Base-by-base conservation (phyloP, 352 stramenopile genomes). In the Phytopythium helicoides region DNA sequence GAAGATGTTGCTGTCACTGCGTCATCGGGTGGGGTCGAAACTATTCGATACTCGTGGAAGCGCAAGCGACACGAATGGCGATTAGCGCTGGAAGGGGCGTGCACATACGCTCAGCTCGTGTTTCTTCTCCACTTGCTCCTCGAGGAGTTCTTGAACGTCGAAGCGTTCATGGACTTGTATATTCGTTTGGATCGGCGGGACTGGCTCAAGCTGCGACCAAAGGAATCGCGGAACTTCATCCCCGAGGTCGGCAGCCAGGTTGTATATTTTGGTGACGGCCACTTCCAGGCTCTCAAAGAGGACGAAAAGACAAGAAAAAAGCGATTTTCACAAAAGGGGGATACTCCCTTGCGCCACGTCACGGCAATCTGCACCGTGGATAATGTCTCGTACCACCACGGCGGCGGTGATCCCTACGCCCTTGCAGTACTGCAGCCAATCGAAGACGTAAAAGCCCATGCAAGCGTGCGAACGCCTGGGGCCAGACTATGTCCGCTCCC, bases 221-320 rank as follows among this genome's bases (percentile, higher is more conserved):
- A 94, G 40, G 79, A 91, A 33, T 68, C 57, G 3, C 64, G 76
- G 26, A 92, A 92, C 46, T 94, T 91, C 51, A 78, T 91, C 52
- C 84, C 84, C 11, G 84, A 94, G 22, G 54, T 76, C 15, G 80
- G 71, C 47, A 74, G 76, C 16, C 51, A 71, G 9, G 71, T 92
- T 26, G 58, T 92, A 8, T 94, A 94, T 47, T 94, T 94, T 35
- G 84, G 84, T 25, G 76, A 92, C 57, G 84, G 84, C 1, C 84
- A 94, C 58, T 66, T 60, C 2, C 54, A 87, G 49, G 84, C 84
- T n/a, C 39, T 94, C 28, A 88, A 89, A 65, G 79, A 89, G 65
- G 84, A 94, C 44, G 66, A 67, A 2, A 91, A 91, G 52, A 69
- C 59, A 10, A 89, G 87, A 67, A 86, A 80, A 65, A 91, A 87